phyloP scores from a whole-genome alignment of 352 stramenopile genomes.

The Peronosclerospora sorghi region DNA sequence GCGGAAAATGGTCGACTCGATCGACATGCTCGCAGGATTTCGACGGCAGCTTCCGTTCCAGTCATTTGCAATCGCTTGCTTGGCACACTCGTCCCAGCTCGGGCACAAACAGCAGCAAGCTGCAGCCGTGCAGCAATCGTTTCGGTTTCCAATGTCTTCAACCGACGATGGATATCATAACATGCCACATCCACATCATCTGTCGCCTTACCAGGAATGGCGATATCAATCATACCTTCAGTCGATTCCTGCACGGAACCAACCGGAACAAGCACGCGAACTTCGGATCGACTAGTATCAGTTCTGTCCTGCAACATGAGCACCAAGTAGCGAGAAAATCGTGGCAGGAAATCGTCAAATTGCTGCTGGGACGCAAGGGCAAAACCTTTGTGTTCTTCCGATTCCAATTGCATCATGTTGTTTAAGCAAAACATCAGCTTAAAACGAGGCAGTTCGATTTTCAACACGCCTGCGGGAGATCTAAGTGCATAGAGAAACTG shows the following conservation, averaged over 20 bases:
- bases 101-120: slow-evolving; percentile 29
- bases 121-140: slow-evolving; percentile 28
- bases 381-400: too few relatives aligned
- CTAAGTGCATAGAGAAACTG: slow-evolving; percentile 25
- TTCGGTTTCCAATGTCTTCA: too few relatives aligned
- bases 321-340: slow-evolving; percentile 31
- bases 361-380: too few relatives aligned
- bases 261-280: slow-evolving; percentile 26
- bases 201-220: slow-evolving; percentile 1
- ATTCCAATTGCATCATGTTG: slow-evolving; percentile 11
- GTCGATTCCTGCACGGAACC: slow-evolving; percentile 11
- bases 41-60: slow-evolving; percentile 28
- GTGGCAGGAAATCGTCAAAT: too few relatives aligned
- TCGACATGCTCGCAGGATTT: slow-evolving; percentile 28
- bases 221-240: slow-evolving; percentile 15
- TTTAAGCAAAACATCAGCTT: slow-evolving; percentile 27
- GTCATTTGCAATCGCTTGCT: slow-evolving; percentile 33
- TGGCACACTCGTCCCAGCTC: slow-evolving; percentile 18
- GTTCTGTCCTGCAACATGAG: slow-evolving; percentile 7
- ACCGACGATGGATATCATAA: too few relatives aligned
- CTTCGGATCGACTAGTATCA: slow-evolving; percentile 8
- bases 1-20: slow-evolving; percentile 23
- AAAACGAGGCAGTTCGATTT: too few relatives aligned
- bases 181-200: slow-evolving; percentile 9
- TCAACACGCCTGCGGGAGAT: slow-evolving; percentile 6